Evolutionary conservation across 495 filamentous ascomycete species (phyloP).

Genomic region (Annulohypoxylon bovei): DNA sequence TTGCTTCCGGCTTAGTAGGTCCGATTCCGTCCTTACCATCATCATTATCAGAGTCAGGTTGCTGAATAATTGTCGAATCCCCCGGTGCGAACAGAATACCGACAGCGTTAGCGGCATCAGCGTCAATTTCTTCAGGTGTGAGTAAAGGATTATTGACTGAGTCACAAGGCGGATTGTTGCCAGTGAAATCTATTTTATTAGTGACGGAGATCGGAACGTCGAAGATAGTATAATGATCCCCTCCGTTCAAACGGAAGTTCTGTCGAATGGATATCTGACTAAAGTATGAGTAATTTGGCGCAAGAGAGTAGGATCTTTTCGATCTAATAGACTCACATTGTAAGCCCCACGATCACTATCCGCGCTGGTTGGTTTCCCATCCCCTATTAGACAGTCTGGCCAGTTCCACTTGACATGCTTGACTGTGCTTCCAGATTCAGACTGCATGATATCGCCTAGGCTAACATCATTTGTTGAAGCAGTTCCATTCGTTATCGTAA

Average conservation of each 20-base stretch:
- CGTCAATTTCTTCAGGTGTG: conserved; percentile 51
- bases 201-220: conserved; percentile 72
- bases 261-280: conserved; percentile 72
- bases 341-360: conserved; percentile 58
- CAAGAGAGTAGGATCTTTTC: background rate
- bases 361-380: conserved; percentile 53
- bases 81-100: conserved; percentile 59
- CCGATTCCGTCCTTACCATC: conserved; percentile 44
- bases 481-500: conserved; percentile 74
- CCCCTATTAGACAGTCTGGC: conserved; percentile 71
- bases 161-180: conserved; percentile 57
- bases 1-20: conserved; percentile 39
- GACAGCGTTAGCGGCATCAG: conserved; percentile 47
- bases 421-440: conserved; percentile 70
- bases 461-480: conserved; percentile 63
- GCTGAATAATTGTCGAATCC: conserved; percentile 52
- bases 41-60: conserved; percentile 21
- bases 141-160: conserved; percentile 56
- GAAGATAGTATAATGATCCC: conserved; percentile 73
- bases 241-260: conserved; percentile 69
- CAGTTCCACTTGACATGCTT: conserved; percentile 75
- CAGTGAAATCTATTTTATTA: conserved; percentile 63
- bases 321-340: conserved; percentile 51
- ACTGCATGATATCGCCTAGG: conserved; percentile 68
- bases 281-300: conserved; percentile 14